These are phyloP conservation scores for Syzygium aromaticum DNA, from an alignment of 345 rosid genomes.

Conservation along the genomic window DNA sequence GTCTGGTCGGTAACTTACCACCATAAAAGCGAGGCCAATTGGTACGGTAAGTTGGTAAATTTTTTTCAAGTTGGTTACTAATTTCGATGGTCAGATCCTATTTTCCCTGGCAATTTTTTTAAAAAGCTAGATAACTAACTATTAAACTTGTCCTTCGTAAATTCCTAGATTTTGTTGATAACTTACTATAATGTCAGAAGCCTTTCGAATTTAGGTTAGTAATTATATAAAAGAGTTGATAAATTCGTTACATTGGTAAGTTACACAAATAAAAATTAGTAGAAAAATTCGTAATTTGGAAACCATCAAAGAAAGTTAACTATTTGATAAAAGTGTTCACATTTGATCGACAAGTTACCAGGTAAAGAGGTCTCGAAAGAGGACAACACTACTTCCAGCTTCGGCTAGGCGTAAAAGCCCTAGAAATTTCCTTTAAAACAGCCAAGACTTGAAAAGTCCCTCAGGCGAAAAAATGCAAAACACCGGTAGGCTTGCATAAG, in stretches of 20 bases:
- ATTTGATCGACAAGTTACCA: background rate
- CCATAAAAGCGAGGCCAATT: background rate
- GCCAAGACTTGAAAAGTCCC: background rate
- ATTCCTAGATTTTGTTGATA: background rate
- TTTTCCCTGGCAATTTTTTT: background rate
- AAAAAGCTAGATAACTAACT: background rate
- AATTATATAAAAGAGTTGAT: background rate
- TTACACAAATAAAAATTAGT: background rate
- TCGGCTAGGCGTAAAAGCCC: background rate
- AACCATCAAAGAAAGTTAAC: background rate
- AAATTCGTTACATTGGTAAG: background rate
- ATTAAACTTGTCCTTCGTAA: background rate
- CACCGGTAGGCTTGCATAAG: background rate
- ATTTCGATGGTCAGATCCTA: background rate
- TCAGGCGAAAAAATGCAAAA: background rate
- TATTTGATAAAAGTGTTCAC: background rate
- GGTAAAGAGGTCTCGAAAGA: background rate
- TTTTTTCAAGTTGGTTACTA: background rate
- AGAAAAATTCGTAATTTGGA: background rate
- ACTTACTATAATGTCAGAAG: background rate
- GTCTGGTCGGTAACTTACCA: background rate
- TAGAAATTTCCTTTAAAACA: background rate
- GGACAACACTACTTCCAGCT: background rate
- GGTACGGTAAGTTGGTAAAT: background rate
- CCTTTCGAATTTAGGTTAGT: background rate